Percentiles rank a stretch among this genome's conserved stretches.
phyloP scores from a whole-genome alignment of 1,284 basidiomycete genomes.

The Violaceomyces palustris region DNA sequence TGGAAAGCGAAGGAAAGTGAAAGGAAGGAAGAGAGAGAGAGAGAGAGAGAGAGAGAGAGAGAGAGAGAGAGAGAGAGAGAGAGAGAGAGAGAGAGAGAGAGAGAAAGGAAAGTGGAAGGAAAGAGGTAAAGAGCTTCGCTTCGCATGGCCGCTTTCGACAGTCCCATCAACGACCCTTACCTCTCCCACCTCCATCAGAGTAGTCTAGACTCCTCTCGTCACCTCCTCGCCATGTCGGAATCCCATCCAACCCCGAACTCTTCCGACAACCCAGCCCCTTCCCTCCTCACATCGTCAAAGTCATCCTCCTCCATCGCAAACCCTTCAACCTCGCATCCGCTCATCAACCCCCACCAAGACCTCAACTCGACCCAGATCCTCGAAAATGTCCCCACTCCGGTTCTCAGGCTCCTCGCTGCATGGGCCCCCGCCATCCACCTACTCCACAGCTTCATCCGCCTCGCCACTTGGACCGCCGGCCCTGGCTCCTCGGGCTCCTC shows the following conservation, averaged over 20 bases:
- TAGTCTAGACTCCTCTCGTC: neutral
- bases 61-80: no score
- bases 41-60: no score
- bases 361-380: constrained; percentile 28
- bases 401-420: constrained; percentile 27
- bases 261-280: neutral
- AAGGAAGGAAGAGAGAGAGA: no score
- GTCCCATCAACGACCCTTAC: neutral
- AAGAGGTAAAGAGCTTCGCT: no score
- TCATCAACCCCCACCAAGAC: no score
- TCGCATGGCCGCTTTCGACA: no score
- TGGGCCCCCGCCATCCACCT: constrained; percentile 32
- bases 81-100: no score
- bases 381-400: constrained; percentile 32
- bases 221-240: neutral
- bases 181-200: neutral
- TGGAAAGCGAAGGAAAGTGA: no score
- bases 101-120: no score
- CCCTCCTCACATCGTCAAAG: neutral
- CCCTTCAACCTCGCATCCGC: no score
- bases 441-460: constrained; percentile 29
- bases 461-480: constrained; percentile 47
- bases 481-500: constrained; percentile 26
- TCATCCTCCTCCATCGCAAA: no score
- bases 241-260: neutral